Conservation (phyloP, 306 rosid genomes). For the Sindora glabra region DNA sequence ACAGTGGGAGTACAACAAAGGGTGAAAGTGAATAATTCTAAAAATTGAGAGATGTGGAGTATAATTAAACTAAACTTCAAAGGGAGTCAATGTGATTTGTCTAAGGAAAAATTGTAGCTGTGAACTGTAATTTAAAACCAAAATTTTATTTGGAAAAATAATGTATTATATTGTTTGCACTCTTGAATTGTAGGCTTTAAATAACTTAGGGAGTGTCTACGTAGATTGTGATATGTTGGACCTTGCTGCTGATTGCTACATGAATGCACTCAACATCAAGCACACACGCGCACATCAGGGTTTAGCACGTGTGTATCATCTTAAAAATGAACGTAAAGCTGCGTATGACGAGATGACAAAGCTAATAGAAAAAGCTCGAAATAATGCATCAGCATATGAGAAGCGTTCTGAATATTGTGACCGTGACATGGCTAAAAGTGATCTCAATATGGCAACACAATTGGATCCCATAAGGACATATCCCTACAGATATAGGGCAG, state of each 20-base stretch:
- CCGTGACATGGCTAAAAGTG: constrained; percentile 91
- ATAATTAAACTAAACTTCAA: too few relatives aligned
- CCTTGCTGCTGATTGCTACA: constrained; percentile 90
- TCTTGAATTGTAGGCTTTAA: constrained; percentile 58
- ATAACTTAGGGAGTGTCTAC: constrained; percentile 80
- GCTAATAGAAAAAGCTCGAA: constrained; percentile 75
- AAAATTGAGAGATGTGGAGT: too few relatives aligned
- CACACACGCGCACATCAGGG: constrained; percentile 97
- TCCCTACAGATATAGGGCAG: constrained; percentile 95
- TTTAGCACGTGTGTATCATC: constrained; percentile 83
- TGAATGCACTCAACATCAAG: constrained; percentile 78
- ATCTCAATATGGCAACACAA: constrained; percentile 65
- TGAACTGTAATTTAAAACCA: too few relatives aligned
- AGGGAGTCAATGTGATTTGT: too few relatives aligned
- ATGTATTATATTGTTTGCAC: constrained; percentile 8
- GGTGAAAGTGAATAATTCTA: too few relatives aligned
- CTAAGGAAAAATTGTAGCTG: too few relatives aligned
- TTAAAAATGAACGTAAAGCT: constrained; percentile 64
- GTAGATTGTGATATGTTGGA: constrained; percentile 82
- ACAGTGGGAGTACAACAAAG: too few relatives aligned
- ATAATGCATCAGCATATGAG: constrained; percentile 85
- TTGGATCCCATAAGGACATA: constrained; percentile 86
- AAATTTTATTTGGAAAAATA: too few relatives aligned
- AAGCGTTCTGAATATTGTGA: constrained; percentile 94
- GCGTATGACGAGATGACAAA: constrained; percentile 96